These are phyloP conservation scores for Akanthomyces lecanii DNA, from an alignment of 2,329 filamentous ascomycete species.

Conservation along the genomic window DNA sequence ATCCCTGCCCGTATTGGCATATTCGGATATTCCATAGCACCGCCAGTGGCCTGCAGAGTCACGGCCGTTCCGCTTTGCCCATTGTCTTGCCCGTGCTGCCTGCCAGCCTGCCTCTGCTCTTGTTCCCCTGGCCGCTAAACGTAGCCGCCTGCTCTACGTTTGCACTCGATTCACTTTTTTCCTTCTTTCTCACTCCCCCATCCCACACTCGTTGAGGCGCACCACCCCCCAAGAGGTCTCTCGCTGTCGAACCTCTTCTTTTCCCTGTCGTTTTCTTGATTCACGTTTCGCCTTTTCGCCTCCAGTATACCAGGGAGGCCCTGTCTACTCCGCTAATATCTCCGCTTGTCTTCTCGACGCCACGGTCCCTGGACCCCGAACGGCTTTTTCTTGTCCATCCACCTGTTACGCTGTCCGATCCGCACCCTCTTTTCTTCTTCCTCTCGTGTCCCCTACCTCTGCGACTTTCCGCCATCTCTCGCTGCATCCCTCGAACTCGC, in stretches of 20 bases:
- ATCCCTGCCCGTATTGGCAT: neutral
- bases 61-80: neutral
- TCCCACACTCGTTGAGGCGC: slow-evolving; percentile 12
- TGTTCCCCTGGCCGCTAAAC: neutral
- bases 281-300: slow-evolving; percentile 1
- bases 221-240: neutral
- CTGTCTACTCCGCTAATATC: slow-evolving; percentile 13
- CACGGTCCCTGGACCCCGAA: slow-evolving; percentile 10
- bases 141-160: neutral
- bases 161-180: neutral
- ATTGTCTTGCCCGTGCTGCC: neutral
- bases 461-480: neutral
- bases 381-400: slow-evolving; percentile 5
- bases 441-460: neutral
- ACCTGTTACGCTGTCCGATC: neutral
- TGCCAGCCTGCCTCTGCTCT: neutral
- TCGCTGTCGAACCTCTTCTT: neutral
- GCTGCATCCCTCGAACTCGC: neutral
- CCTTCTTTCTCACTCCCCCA: neutral
- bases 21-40: neutral
- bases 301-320: slow-evolving; percentile 11
- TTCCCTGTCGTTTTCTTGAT: neutral
- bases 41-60: neutral
- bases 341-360: slow-evolving; percentile 6
- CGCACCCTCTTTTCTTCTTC: neutral